Conservation (phyloP, 1,284 basidiomycete species). For the Pseudozyma pruni region DNA sequence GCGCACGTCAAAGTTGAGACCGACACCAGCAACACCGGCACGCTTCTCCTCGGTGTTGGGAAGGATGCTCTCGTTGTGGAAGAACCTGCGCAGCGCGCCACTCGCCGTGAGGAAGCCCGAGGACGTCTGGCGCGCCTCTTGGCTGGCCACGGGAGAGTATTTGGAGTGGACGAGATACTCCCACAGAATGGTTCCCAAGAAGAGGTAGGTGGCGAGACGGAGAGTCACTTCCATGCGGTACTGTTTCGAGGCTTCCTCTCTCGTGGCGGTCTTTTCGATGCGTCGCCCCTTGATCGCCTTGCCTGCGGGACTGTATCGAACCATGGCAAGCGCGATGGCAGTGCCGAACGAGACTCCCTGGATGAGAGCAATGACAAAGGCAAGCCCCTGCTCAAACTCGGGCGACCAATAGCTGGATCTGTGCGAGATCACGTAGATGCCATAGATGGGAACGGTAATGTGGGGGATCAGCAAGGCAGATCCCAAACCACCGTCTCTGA, state of each 20-base stretch:
- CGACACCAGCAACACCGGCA: conserved; percentile 18
- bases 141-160: conserved; percentile 30
- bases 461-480: conserved; percentile 24
- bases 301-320: conserved; percentile 35
- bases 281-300: conserved; percentile 49
- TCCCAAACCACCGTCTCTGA: conserved; percentile 20
- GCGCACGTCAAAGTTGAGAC: conserved; percentile 21
- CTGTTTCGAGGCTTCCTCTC: conserved; percentile 24
- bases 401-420: conserved; percentile 22
- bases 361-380: conserved; percentile 23
- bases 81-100: conserved; percentile 20
- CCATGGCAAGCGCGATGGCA: conserved; percentile 20
- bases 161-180: conserved; percentile 48
- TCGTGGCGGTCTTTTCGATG: conserved; percentile 37
- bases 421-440: conserved; percentile 27
- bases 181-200: conserved; percentile 31
- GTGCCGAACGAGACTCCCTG: conserved; percentile 36
- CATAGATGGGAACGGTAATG: conserved; percentile 34
- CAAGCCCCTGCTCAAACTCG: conserved; percentile 22
- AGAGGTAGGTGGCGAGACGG: conserved; percentile 24
- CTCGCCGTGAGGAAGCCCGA: conserved; percentile 37
- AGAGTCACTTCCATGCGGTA: conserved; percentile 37
- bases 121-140: conserved; percentile 22
- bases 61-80: conserved; percentile 44
- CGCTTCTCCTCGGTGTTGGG: conserved; percentile 14